These are phyloP conservation scores for Licmophora abbreviata DNA, from an alignment of 108 stramenopile genomes.

Conservation along the genomic window DNA sequence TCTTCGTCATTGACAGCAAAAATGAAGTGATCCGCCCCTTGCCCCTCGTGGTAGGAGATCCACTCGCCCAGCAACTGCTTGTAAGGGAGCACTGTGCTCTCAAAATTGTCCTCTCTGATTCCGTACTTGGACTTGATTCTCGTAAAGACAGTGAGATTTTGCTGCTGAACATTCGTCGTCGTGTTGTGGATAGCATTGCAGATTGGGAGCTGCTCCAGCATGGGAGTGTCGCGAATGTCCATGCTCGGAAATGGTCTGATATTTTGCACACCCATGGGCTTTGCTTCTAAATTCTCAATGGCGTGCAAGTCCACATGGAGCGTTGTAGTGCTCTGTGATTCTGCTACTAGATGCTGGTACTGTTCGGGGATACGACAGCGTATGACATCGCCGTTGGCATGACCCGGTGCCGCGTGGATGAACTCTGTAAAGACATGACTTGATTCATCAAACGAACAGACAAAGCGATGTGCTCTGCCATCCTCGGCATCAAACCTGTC, in stretches of 20 bases:
- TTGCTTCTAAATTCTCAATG: constrained; percentile 2
- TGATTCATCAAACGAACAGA: not conserved
- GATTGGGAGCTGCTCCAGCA: not conserved
- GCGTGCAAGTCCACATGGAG: constrained; percentile 4
- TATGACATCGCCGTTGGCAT: constrained; percentile 4
- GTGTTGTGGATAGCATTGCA: not conserved
- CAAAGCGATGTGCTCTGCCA: constrained; percentile 5
- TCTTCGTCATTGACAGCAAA: not conserved
- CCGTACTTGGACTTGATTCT: constrained; percentile 5
- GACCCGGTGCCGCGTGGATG: not conserved
- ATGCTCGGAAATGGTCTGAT: not conserved
- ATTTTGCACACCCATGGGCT: not conserved
- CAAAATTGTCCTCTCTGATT: not conserved
- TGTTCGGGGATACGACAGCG: not conserved
- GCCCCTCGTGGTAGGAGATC: not conserved
- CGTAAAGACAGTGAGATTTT: constrained; percentile 1
- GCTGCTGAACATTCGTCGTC: not conserved
- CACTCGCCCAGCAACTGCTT: not conserved
- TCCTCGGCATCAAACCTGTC: not conserved
- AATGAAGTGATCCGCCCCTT: not conserved
- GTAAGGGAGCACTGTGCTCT: not conserved
- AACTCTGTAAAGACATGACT: constrained; percentile 4
- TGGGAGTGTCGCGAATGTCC: not conserved
- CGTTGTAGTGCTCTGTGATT: not conserved
- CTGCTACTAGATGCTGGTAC: not conserved